Evolutionary conservation across 2,329 filamentous ascomycete species (phyloP).

Genomic region (Aspergillus floridensis): DNA sequence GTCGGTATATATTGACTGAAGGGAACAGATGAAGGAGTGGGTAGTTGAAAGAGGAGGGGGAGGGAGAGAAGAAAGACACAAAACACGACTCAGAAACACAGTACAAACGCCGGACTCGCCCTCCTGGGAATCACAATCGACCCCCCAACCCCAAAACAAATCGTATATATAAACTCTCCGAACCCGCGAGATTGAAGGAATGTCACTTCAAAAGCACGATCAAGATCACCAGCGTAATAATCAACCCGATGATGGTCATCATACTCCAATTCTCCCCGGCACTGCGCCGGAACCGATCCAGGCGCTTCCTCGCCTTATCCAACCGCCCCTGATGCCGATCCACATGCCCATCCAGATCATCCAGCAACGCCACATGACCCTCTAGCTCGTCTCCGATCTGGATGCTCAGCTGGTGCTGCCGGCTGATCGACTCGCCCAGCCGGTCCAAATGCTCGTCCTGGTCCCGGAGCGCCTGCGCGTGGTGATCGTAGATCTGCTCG

Average conservation of each 20-base stretch:
- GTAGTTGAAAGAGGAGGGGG: no score
- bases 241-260: constrained; percentile 75
- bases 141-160: background rate
- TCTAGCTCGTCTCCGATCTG: constrained; percentile 96
- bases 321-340: constrained; percentile 77
- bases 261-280: constrained; percentile 86
- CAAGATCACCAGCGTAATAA: constrained; percentile 76
- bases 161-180: background rate
- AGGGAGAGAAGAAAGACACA: no score
- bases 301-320: constrained; percentile 67
- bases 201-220: constrained; percentile 74
- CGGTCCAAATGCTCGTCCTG: constrained; percentile 93
- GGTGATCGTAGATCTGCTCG: constrained; percentile 81
- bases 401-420: constrained; percentile 89
- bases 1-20: no score
- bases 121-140: background rate
- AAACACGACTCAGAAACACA: no score
- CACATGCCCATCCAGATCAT: constrained; percentile 80
- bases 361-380: constrained; percentile 80
- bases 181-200: background rate
- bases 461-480: constrained; percentile 74
- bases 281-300: constrained; percentile 69
- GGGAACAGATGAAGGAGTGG: no score
- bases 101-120: background rate
- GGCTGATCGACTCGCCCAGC: constrained; percentile 78